Evolutionary conservation across 306 rosid species (phyloP).

Genomic region (Acacia melanoxylon): DNA sequence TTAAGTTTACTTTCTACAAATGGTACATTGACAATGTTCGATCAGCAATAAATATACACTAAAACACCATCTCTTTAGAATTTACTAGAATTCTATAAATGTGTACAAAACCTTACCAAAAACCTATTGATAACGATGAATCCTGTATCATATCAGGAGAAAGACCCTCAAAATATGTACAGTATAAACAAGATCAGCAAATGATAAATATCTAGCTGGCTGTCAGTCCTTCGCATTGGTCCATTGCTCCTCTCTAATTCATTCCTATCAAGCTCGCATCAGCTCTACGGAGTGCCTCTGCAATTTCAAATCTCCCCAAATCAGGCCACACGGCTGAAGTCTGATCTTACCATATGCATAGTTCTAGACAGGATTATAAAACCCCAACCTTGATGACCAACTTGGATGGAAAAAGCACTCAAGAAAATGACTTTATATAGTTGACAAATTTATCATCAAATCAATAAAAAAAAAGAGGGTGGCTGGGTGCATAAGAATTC

Average conservation of each 20-base stretch:
- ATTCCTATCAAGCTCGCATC: slow-evolving; percentile 47
- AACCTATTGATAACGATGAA: slow-evolving; percentile 26
- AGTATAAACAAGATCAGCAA: slow-evolving; percentile 22
- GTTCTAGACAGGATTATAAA: slow-evolving; percentile 11
- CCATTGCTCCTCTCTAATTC: slow-evolving; percentile 27
- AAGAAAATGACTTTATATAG: slow-evolving; percentile 6
- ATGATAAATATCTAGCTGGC: slow-evolving; percentile 36
- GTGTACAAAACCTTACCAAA: slow-evolving; percentile 23
- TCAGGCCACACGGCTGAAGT: slow-evolving; percentile 5
- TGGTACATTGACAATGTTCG: slow-evolving; percentile 29
- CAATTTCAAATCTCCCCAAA: slow-evolving; percentile 15
- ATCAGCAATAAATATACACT: slow-evolving; percentile 19
- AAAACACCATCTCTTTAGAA: slow-evolving; percentile 26
- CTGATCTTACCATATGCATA: slow-evolving; percentile 14
- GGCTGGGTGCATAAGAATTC: too few relatives aligned
- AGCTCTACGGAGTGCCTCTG: slow-evolving; percentile 40
- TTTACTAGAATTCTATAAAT: slow-evolving; percentile 31
- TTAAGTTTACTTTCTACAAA: slow-evolving; percentile 22
- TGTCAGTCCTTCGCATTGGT: slow-evolving; percentile 30
- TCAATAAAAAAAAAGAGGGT: not conserved
- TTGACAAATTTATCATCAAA: not conserved
- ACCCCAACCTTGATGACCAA: slow-evolving; percentile 1
- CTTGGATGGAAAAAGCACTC: not conserved
- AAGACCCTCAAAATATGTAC: slow-evolving; percentile 35
- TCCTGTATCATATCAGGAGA: slow-evolving; percentile 32